Conservation (phyloP, 2,329 filamentous ascomycete genomes). For the Venturia oleaginea region DNA sequence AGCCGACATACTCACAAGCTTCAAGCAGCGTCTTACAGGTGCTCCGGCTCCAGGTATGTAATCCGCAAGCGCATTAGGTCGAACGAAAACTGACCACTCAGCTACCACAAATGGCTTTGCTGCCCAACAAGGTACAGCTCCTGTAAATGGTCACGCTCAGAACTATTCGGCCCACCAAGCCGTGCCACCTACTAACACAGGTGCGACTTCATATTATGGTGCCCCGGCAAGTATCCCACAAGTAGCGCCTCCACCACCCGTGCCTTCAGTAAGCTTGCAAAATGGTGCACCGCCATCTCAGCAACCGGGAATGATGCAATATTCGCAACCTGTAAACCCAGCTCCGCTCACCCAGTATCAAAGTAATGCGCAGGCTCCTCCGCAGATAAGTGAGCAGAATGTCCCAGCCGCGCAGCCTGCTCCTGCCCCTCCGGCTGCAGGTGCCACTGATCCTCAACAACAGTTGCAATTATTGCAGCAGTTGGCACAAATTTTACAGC, state of each 20-base stretch:
- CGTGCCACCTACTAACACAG: slow-evolving; percentile 12
- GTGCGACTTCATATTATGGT: slow-evolving; percentile 6
- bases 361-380: neutral
- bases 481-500: neutral
- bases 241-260: neutral
- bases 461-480: slow-evolving; percentile 14
- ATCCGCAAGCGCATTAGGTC: neutral
- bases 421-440: neutral
- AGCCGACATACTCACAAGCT: slow-evolving; percentile 63
- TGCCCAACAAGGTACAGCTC: slow-evolving; percentile 11
- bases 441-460: slow-evolving; percentile 12
- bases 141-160: neutral
- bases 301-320: neutral
- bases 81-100: neutral
- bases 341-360: slow-evolving; percentile 6
- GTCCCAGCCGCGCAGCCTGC: neutral
- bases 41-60: slow-evolving; percentile 20
- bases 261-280: slow-evolving; percentile 11
- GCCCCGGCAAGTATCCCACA: neutral
- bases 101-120: slow-evolving; percentile 6
- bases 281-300: slow-evolving; percentile 5
- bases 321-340: slow-evolving; percentile 3
- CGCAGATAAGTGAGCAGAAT: neutral
- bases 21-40: slow-evolving; percentile 70
- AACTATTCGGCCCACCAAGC: slow-evolving; percentile 12